phyloP scores from a whole-genome alignment of 805 yeast genomes.

The Komagataella ulmi region DNA sequence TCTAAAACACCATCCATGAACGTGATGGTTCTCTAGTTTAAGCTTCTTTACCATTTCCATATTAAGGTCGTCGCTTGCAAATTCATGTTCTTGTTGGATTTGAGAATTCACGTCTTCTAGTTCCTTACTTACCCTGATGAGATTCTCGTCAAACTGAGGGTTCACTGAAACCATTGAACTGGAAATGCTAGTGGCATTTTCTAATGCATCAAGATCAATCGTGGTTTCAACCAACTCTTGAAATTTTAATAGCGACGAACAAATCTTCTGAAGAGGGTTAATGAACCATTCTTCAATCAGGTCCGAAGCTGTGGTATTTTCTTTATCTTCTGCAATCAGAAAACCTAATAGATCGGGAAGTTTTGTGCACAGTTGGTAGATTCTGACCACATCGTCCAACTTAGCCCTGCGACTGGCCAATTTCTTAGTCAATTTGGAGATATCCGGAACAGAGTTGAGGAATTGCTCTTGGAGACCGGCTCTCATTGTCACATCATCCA shows the following conservation, averaged over 20 bases:
- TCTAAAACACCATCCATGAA: slow-evolving; percentile 91
- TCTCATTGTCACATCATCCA: slow-evolving; percentile 58
- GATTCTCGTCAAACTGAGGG: slow-evolving; percentile 78
- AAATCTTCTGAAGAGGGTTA: slow-evolving; percentile 34
- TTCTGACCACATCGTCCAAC: slow-evolving; percentile 79
- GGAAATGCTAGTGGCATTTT: slow-evolving; percentile 49
- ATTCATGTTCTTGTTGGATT: slow-evolving; percentile 47
- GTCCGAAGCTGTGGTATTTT: slow-evolving; percentile 9
- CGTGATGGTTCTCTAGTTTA: slow-evolving; percentile 76
- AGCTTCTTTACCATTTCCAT: slow-evolving; percentile 82
- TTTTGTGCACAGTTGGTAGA: slow-evolving; percentile 65
- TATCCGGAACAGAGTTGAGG: slow-evolving; percentile 68
- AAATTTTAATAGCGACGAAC: slow-evolving; percentile 44
- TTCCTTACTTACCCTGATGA: slow-evolving; percentile 44
- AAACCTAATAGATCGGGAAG: slow-evolving; percentile 56
- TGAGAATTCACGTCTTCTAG: slow-evolving; percentile 39
- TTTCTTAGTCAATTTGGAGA: slow-evolving; percentile 62
- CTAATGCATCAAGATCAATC: slow-evolving; percentile 73
- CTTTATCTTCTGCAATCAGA: slow-evolving; percentile 17
- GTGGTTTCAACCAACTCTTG: slow-evolving; percentile 88
- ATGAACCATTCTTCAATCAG: slow-evolving; percentile 43
- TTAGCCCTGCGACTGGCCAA: slow-evolving; percentile 34
- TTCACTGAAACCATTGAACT: slow-evolving; percentile 49
- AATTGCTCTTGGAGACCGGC: slow-evolving; percentile 53
- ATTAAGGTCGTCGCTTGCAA: slow-evolving; percentile 59